Percentiles rank a stretch among this genome's conserved stretches.
phyloP scores from a whole-genome alignment of 139 green algal species.

The Chlorella sp. region DNA sequence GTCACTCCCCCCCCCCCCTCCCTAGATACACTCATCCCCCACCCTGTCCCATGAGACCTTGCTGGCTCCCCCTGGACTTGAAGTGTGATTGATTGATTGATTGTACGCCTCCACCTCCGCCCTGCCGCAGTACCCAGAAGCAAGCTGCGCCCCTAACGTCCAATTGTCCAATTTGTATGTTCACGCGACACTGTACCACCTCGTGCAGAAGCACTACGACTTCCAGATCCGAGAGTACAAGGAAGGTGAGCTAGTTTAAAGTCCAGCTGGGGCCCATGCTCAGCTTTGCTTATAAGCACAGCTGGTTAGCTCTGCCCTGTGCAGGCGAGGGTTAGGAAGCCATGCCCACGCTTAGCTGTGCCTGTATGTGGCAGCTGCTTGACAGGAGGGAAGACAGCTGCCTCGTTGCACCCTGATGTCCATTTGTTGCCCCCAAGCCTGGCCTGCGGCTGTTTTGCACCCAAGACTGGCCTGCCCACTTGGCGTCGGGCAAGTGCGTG shows the following conservation, averaged over 20 bases:
- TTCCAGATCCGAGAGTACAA: conserved; percentile 19
- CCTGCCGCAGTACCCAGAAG: too few relatives aligned
- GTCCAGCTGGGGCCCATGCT: background rate
- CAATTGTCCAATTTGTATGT: background rate
- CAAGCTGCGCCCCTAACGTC: background rate
- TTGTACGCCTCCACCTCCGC: too few relatives aligned
- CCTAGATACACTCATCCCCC: too few relatives aligned
- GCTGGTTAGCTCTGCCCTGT: background rate
- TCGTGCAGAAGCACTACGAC: conserved; percentile 6
- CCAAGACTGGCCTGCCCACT: too few relatives aligned
- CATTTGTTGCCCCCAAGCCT: background rate
- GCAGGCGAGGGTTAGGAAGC: too few relatives aligned
- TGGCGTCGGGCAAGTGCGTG: too few relatives aligned
- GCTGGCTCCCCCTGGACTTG: too few relatives aligned
- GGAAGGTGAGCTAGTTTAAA: conserved; percentile 10
- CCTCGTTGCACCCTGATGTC: background rate
- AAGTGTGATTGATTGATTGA: too few relatives aligned
- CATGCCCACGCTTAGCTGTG: too few relatives aligned
- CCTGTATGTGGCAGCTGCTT: background rate
- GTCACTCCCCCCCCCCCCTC: too few relatives aligned
- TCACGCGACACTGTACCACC: background rate
- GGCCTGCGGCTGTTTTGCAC: too few relatives aligned
- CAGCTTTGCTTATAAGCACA: background rate
- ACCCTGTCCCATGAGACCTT: too few relatives aligned
- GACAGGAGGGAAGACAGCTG: background rate